These are phyloP conservation scores for Suillus variegatus DNA, from an alignment of 768 basidiomycete genomes.

Conservation along the genomic window DNA sequence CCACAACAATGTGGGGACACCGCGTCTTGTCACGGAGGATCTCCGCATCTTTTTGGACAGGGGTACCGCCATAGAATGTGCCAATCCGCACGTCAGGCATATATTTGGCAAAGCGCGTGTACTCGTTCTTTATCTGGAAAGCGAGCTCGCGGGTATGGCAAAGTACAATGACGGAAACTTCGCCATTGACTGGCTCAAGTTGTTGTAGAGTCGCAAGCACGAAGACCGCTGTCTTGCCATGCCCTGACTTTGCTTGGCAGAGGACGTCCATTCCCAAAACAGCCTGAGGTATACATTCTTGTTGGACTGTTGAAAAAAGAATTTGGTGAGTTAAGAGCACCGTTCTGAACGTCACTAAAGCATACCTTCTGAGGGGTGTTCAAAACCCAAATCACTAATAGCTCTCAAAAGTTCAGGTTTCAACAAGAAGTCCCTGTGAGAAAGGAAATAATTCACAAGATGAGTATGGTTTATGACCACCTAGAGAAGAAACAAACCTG, in stretches of 20 bases:
- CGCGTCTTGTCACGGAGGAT: constrained; percentile 92
- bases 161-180: constrained; percentile 95
- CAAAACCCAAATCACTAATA: constrained; percentile 98
- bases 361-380: constrained; percentile 98
- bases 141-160: constrained; percentile 99
- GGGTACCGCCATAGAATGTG: constrained; percentile 98
- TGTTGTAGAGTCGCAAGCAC: constrained; percentile 98
- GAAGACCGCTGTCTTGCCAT: constrained; percentile 98
- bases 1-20: constrained; percentile 99
- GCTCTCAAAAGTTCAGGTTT: constrained; percentile 97
- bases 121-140: constrained; percentile 99
- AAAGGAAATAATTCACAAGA: neutral
- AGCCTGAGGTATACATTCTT: constrained; percentile 99
- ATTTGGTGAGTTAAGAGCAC: constrained; percentile 5
- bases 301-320: constrained; percentile 72
- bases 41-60: constrained; percentile 92
- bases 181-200: constrained; percentile 96
- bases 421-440: constrained; percentile 90
- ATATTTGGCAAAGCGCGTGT: constrained; percentile 98
- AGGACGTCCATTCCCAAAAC: constrained; percentile 99
- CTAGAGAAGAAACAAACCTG: constrained; percentile 55
- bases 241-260: constrained; percentile 99
- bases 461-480: too few relatives aligned
- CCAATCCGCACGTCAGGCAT: constrained; percentile 98
- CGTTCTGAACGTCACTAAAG: constrained; percentile 1